A percentile compares a stretch with the other conserved stretches of the same genome.
Evolutionary conservation across 1,284 basidiomycete genomes (phyloP).

Genomic region (Cutaneotrichosporon dermatis): DNA sequence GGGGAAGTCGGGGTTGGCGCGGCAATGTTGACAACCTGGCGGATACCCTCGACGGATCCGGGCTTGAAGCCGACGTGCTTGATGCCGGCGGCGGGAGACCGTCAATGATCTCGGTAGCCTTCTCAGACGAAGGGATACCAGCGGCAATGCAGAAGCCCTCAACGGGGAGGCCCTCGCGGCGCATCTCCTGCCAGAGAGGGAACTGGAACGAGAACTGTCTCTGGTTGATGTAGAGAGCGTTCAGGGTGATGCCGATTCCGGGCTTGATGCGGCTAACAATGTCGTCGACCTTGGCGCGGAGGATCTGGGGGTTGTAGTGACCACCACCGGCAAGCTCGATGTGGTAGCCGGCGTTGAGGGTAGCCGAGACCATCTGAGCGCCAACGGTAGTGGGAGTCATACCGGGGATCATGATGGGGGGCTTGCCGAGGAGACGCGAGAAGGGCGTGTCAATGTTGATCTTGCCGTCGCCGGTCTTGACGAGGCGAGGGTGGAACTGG

Average conservation of each 20-base stretch:
- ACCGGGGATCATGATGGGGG: slow-evolving; percentile 97
- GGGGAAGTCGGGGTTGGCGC: slow-evolving; percentile 94
- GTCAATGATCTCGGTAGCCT: slow-evolving; percentile 86
- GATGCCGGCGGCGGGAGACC: slow-evolving; percentile 73
- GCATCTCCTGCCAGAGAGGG: slow-evolving; percentile 96
- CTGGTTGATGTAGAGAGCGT: slow-evolving; percentile 97
- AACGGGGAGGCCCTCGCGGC: slow-evolving; percentile 86
- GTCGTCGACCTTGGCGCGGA: slow-evolving; percentile 83
- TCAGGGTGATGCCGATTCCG: slow-evolving; percentile 88
- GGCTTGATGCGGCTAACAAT: slow-evolving; percentile 76
- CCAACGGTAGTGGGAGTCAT: slow-evolving; percentile 96
- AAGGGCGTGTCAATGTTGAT: slow-evolving; percentile 92
- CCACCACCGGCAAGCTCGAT: slow-evolving; percentile 96
- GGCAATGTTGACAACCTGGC: slow-evolving; percentile 94
- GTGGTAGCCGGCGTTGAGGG: slow-evolving; percentile 90
- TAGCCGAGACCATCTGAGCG: slow-evolving; percentile 83
- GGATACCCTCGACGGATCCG: slow-evolving; percentile 92
- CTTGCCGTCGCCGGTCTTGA: slow-evolving; percentile 86
- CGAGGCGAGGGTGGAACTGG: slow-evolving; percentile 76
- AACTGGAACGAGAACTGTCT: slow-evolving; percentile 95
- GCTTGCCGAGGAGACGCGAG: slow-evolving; percentile 89
- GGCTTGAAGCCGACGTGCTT: slow-evolving; percentile 97
- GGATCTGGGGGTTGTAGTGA: slow-evolving; percentile 84
- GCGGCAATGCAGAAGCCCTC: slow-evolving; percentile 99
- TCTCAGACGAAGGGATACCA: slow-evolving; percentile 87